Evolutionary conservation across 495 filamentous ascomycete species (phyloP).

Genomic region (Rhypophila decipiens): DNA sequence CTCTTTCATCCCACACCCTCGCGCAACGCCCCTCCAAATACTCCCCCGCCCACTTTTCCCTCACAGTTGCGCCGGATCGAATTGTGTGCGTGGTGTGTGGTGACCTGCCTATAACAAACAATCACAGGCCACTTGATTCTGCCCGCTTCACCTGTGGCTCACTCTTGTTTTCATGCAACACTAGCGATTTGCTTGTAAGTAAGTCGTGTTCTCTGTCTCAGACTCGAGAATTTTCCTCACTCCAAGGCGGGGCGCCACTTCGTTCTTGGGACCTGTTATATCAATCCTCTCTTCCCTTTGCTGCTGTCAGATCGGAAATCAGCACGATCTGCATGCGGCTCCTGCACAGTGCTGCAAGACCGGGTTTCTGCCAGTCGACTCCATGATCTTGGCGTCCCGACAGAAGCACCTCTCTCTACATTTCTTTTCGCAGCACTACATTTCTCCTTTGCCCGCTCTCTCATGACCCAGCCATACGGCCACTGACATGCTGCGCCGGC

Average conservation of each 20-base stretch:
- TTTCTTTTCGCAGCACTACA: not conserved
- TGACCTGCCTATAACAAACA: not conserved
- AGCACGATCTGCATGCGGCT: conserved; percentile 26
- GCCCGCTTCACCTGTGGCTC: not conserved
- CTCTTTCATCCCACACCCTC: too few species aligned
- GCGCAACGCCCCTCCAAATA: not conserved
- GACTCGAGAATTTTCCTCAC: not conserved
- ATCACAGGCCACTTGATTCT: not conserved
- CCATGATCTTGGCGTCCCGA: conserved; percentile 13
- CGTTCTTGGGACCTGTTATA: not conserved
- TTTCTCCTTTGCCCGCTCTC: not conserved
- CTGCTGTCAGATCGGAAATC: not conserved
- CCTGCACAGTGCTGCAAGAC: conserved; percentile 25
- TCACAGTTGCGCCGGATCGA: not conserved
- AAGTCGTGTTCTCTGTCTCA: not conserved
- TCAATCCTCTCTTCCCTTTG: not conserved
- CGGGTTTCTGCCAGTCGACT: conserved; percentile 9
- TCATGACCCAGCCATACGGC: conserved; percentile 3
- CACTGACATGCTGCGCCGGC: conserved; percentile 40
- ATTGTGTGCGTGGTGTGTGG: not conserved
- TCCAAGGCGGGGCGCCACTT: not conserved
- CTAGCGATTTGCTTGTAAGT: not conserved
- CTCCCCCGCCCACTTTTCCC: not conserved
- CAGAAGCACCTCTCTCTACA: too few species aligned
- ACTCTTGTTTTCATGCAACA: not conserved